These are phyloP conservation scores for Hydrangea macrophylla DNA, from an alignment of 148 eudicot genomes.

Conservation along the genomic window DNA sequence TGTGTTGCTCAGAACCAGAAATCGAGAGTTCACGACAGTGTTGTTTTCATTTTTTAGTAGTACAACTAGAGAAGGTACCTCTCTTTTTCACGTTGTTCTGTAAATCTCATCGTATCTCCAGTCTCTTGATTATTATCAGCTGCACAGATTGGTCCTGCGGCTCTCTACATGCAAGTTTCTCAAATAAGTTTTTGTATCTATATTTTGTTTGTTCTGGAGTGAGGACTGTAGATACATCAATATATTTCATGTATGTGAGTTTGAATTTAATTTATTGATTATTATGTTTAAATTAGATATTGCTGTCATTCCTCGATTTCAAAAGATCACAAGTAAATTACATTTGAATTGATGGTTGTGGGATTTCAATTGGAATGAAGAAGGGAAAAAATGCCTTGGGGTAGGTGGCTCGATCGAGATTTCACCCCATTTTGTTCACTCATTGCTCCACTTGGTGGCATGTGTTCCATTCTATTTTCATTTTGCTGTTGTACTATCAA, in stretches of 20 bases:
- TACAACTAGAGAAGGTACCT: background rate
- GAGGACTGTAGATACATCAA: background rate
- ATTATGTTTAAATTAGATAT: too few species aligned
- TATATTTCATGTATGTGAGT: background rate
- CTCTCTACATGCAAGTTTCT: background rate
- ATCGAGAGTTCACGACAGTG: slow-evolving; percentile 95
- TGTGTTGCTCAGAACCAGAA: slow-evolving; percentile 98
- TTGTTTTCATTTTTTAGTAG: slow-evolving; percentile 81
- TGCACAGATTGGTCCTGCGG: background rate
- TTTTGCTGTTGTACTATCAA: too few species aligned
- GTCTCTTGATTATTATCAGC: background rate
- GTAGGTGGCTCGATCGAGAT: background rate
- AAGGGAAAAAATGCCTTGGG: too few species aligned
- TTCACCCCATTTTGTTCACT: too few species aligned
- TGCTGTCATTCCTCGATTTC: background rate
- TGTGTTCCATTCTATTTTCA: too few species aligned
- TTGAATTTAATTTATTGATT: background rate
- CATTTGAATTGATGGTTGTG: background rate
- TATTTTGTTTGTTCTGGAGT: background rate
- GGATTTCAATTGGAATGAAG: too few species aligned
- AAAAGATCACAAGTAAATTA: background rate
- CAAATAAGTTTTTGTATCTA: background rate
- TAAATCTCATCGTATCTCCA: slow-evolving; percentile 11
- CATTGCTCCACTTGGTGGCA: too few species aligned
- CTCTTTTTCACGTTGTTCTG: slow-evolving; percentile 5